Percentiles rank a stretch among this genome's conserved stretches.
Conservation (phyloP, 495 filamentous ascomycete genomes). For the Aspergillus wentii region DNA sequence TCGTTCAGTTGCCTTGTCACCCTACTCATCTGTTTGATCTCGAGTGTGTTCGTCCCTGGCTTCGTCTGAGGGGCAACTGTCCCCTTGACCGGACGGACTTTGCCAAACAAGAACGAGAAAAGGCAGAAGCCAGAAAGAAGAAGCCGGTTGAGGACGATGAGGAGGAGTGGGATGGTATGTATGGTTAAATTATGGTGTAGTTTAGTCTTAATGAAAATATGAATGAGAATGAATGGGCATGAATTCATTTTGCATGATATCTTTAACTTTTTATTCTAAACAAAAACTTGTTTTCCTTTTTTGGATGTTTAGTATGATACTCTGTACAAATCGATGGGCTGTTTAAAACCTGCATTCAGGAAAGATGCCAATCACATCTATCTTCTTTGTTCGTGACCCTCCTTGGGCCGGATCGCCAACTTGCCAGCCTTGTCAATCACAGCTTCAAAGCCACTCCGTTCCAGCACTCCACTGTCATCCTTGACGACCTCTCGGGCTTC, state of each 20-base stretch:
- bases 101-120: constrained; percentile 64
- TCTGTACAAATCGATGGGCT: too few relatives aligned
- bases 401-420: constrained; percentile 34
- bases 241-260: constrained; percentile 2
- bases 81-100: constrained; percentile 80
- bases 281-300: too few relatives aligned
- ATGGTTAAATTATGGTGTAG: constrained; percentile 57
- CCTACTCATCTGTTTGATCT: constrained; percentile 80
- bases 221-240: too few relatives aligned
- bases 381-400: too few relatives aligned
- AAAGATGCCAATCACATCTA: too few relatives aligned
- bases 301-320: too few relatives aligned
- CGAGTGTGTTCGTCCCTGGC: constrained; percentile 92
- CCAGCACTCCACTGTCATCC: constrained; percentile 43
- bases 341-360: too few relatives aligned
- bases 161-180: constrained; percentile 70
- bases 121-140: constrained; percentile 46
- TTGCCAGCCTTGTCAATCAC: constrained; percentile 51
- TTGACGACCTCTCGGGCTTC: constrained; percentile 47
- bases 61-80: constrained; percentile 83
- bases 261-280: too few relatives aligned
- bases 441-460: constrained; percentile 48
- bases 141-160: constrained; percentile 56
- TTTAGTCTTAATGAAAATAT: too few relatives aligned
- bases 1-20: constrained; percentile 84